These are phyloP conservation scores for Podila horticola DNA, from an alignment of 192 early-diverging fungal species.

Conservation along the genomic window DNA sequence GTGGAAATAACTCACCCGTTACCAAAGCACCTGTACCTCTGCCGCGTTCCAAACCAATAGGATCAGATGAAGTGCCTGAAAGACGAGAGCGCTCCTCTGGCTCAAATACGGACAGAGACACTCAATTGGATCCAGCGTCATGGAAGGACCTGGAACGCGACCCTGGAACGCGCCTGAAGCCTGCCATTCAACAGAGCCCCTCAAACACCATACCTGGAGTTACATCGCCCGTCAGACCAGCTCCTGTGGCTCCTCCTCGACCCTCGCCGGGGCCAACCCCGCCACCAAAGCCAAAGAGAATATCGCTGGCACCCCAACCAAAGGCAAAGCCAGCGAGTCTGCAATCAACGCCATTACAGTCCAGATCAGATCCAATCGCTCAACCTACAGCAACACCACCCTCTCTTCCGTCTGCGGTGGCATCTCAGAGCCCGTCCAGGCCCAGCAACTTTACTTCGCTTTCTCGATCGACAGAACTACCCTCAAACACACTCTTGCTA, in stretches of 20 bases:
- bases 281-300: slow-evolving; percentile 47
- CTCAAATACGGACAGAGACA: neutral
- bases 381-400: neutral
- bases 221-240: neutral
- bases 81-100: neutral
- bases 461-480: slow-evolving; percentile 1
- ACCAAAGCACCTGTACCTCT: slow-evolving; percentile 11
- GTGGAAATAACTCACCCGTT: neutral
- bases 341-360: slow-evolving; percentile 20
- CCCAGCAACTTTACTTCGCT: neutral
- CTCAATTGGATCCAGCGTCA: neutral
- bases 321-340: slow-evolving; percentile 43
- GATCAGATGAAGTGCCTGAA: neutral
- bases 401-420: neutral
- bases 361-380: slow-evolving; percentile 8
- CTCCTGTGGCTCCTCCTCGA: slow-evolving; percentile 10
- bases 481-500: neutral
- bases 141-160: neutral
- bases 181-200: too few relatives aligned
- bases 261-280: slow-evolving; percentile 1
- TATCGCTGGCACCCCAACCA: slow-evolving; percentile 37
- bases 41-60: neutral
- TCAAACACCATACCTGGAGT: too few relatives aligned
- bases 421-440: neutral
- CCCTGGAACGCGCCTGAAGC: neutral